Evolutionary conservation across 257 asterid genomes (phyloP).

Genomic region (Agastache rugosa): DNA sequence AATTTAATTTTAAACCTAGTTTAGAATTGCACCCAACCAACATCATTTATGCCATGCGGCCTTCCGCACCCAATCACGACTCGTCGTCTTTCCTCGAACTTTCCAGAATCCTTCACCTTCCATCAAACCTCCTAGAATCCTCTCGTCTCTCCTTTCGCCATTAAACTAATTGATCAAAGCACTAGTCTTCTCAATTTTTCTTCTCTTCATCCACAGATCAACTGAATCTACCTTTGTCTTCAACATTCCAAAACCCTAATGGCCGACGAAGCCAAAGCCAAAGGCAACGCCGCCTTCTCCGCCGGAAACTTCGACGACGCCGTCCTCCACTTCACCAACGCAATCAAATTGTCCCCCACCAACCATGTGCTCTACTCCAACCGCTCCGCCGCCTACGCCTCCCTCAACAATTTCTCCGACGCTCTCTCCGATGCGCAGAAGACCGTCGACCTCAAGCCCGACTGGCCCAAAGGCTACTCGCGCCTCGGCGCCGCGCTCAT

Average conservation of each 20-base stretch:
- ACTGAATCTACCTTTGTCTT: neutral
- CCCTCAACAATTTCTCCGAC: conserved; percentile 60
- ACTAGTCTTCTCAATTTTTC: neutral
- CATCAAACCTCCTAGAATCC: conserved; percentile 6
- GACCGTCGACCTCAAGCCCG: conserved; percentile 85
- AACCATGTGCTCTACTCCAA: conserved; percentile 92
- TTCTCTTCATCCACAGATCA: neutral
- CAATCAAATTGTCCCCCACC: conserved; percentile 65
- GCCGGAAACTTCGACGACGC: conserved; percentile 76
- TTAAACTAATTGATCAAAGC: neutral
- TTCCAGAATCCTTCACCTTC: conserved; percentile 30
- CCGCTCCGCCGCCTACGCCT: conserved; percentile 93
- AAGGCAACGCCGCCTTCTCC: conserved; percentile 92
- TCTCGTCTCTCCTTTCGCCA: neutral
- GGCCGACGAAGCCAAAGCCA: conserved; percentile 97
- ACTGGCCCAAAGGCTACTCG: conserved; percentile 87
- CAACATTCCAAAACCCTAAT: conserved; percentile 28
- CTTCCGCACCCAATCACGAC: neutral
- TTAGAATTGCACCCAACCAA: no score
- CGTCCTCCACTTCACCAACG: conserved; percentile 74
- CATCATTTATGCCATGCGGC: neutral
- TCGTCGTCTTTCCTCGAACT: conserved; percentile 12
- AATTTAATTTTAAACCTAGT: no score
- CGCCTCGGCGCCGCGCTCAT: conserved; percentile 88
- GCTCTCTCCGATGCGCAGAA: conserved; percentile 87